Evolutionary conservation across 257 asterid species (phyloP).

Genomic region (Nicotiana knightiana): DNA sequence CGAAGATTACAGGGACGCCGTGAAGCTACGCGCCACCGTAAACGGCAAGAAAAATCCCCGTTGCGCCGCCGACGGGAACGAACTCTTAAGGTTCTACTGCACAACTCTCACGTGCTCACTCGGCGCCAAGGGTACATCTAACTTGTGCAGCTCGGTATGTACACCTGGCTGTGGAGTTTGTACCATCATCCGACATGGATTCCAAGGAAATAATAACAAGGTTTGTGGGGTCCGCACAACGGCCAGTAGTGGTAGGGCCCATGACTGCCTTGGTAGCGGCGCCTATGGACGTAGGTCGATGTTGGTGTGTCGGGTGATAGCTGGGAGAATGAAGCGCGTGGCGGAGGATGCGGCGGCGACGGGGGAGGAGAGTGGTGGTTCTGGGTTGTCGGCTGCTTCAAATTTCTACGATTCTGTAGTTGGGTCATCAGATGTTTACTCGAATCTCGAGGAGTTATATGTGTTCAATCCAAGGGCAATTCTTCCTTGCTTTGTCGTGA

Average conservation of each 20-base stretch:
- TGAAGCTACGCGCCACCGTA: conserved; percentile 54
- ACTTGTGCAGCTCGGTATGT: conserved; percentile 51
- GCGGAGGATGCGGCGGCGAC: conserved; percentile 23
- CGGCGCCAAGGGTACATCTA: conserved; percentile 70
- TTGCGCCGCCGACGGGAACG: conserved; percentile 98
- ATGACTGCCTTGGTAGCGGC: conserved; percentile 43
- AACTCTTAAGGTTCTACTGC: conserved; percentile 81
- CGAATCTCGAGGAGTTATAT: conserved; percentile 40
- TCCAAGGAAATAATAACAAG: conserved; percentile 36
- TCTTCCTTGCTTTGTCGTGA: conserved; percentile 52
- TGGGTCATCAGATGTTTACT: conserved; percentile 25
- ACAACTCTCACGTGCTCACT: conserved; percentile 68
- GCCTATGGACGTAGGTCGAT: conserved; percentile 47
- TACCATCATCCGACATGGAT: conserved; percentile 72
- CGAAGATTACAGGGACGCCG: conserved; percentile 85
- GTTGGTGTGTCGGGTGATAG: conserved; percentile 92
- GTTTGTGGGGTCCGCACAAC: conserved; percentile 60
- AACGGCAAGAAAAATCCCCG: conserved; percentile 57
- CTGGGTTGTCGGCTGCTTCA: neutral
- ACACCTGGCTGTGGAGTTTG: conserved; percentile 79
- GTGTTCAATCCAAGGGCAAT: conserved; percentile 53
- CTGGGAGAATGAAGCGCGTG: conserved; percentile 59
- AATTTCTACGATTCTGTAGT: conserved; percentile 32
- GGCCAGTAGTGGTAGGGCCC: conserved; percentile 86
- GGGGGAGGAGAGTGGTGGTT: conserved; percentile 17